These are phyloP conservation scores for Mycena sp. DNA, from an alignment of 1,284 basidiomycete genomes.

Conservation along the genomic window DNA sequence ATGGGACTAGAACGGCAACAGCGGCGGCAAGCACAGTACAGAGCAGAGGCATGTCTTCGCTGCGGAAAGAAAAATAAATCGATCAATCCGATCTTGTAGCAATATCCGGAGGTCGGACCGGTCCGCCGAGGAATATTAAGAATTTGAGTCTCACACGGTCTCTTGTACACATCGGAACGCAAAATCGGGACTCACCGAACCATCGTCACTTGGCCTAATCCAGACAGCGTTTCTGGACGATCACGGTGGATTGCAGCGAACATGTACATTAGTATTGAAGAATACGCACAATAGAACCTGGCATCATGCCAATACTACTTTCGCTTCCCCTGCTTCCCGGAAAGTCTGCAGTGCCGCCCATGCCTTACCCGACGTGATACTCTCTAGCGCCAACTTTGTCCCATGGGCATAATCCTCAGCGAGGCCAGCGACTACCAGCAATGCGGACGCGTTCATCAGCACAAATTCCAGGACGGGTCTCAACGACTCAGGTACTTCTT, in stretches of 20 bases:
- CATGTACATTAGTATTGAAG: too few species aligned
- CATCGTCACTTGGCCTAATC: too few species aligned
- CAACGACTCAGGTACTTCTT: constrained; percentile 50
- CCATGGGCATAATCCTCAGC: constrained; percentile 28
- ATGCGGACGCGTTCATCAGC: constrained; percentile 30
- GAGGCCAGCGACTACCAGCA: constrained; percentile 30
- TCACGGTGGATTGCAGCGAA: too few species aligned
- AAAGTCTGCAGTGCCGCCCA: constrained; percentile 28
- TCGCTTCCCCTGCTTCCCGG: constrained; percentile 19
- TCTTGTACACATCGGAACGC: too few species aligned
- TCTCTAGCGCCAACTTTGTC: constrained; percentile 24
- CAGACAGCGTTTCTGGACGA: too few species aligned
- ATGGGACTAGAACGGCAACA: background rate
- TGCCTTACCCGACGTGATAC: constrained; percentile 29
- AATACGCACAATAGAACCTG: too few species aligned
- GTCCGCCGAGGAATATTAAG: too few species aligned
- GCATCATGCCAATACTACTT: too few species aligned
- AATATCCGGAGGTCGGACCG: too few species aligned
- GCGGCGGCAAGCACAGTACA: background rate
- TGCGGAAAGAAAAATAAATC: background rate
- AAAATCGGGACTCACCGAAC: too few species aligned
- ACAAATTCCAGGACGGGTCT: constrained; percentile 30
- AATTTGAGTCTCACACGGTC: too few species aligned
- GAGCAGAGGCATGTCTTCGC: background rate
- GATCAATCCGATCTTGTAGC: too few species aligned